Evolutionary conservation across 1,139 yeast species (phyloP), one percentile per base, ranked within the genome.

Genomic region (Hansenula lynferdii): DNA sequence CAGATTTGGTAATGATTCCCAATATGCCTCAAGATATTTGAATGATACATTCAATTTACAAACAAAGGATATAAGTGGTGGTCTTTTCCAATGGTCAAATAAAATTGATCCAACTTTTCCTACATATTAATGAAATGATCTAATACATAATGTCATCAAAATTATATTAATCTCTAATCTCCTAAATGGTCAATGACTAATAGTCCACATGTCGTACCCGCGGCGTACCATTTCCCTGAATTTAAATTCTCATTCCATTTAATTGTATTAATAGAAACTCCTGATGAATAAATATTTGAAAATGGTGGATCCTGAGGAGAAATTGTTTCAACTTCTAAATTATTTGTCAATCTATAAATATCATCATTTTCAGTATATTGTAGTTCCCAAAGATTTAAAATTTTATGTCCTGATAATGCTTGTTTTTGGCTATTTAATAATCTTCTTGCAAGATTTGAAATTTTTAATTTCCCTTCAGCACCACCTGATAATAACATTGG

Each of bases 1-100:
- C 59, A 72, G 97, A 28, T 80, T 70, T 56, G 99, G 99, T 6
- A 89, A 87, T 57, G 97, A 92, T 57, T 90, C 97, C 0, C 92
- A 86, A 53, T 61, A 78, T 16, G 95, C 96, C 0, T 79, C 85
- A 0, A 62, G 68, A 43, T 62, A 70, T 35, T 59, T 92, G 35
- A 64, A 69, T 35, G 77, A 73, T 12, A 62, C 67, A 5, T 63
- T 74, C 40, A 77, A 78, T 0, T 61, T 72, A 19, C 42, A 55
- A 0, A 63, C 76, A 14, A 69, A 65, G 41, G 97, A 92, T 56
- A 67, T 92, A 6, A 65, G 59, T 12, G 97, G 97, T 2, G 98
- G 98, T 0, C 63, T 89, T 25, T 67, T 72, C 42, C 70, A 68
- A 49, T 92, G 96, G 87, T 72, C 85, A 39, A 69, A 65, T 16